Base-by-base conservation (phyloP, 2,329 filamentous ascomycete genomes). In the Hymenoscyphus repandus region DNA sequence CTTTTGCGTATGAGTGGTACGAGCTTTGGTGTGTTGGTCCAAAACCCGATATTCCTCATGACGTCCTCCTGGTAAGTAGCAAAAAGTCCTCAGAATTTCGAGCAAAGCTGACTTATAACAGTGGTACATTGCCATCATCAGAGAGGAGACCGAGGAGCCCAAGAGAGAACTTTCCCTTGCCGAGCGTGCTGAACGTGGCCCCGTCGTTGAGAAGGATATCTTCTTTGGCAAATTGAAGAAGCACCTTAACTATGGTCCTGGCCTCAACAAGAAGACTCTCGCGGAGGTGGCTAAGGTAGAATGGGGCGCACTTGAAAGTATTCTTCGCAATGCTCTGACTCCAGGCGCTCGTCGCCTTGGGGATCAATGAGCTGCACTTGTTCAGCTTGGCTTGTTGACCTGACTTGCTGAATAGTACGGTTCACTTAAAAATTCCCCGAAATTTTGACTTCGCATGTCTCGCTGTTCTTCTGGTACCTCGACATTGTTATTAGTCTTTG, bases 81-180 rank as follows among this genome's bases (percentile, higher is more conserved):
- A 30, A 18, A 4, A 11, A 13, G 2, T 22, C 22, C 18, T 39
- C 27, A 45, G 33, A 50, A 51, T 36, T 20, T 18, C 18, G 36
- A 6, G 18, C 31, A 31, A 32, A 18, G 4, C 45, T 57, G 18
- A 60, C 45, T 12, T 15, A 11, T 31, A 9, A 34, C 44, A 82
- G 79, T 83, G 73, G 70, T 83, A 82, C 65, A 74, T 82, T 48
- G 67, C 70, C 13, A 52, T 79, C 20, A 75, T 83, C 50, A 76
- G 78, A 34, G 73, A 78, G 56, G 74, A 78, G 59, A 77, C 77
- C 0, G 68, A 63, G 11, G 66, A 71, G 2, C 68, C 70, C 20
- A 62, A 75, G 10, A 58, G 70, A 32, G 47, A 59, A 9, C 67
- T 74, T 10, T 62, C 70, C 0, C 67, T 78, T 18, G 64, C 64